Base-by-base conservation (phyloP, 2,329 filamentous ascomycete species). In the Boeremia lycopersici region DNA sequence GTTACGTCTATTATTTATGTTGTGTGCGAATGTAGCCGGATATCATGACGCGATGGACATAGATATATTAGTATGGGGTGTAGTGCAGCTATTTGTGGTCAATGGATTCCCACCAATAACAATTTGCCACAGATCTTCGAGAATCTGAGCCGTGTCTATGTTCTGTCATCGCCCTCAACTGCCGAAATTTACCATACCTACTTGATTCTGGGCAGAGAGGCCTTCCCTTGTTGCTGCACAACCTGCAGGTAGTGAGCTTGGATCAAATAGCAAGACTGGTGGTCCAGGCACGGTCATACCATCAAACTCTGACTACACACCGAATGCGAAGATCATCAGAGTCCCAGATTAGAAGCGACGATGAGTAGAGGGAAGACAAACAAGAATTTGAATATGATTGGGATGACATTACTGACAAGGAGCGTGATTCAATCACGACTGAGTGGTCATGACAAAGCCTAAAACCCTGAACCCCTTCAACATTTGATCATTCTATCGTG, bases 101-200 rank as follows among this genome's bases (percentile, higher is more conserved):
- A 1, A 10, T 29, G 9, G 29, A 31, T 35, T 40, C n/a, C 51
- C 51, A 54, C 51, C 51, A 54, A 54, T 54, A 11, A 25, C 15
- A 31, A 31, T 45, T 41, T 19, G 34, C 51, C 51, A 39, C 45
- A 13, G 34, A 36, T 40, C 39, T 49, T 29, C 45, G 25, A 11
- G 26, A 45, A 44, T 34, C 51, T 41, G 51, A 53, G 44, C 44
- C 29, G 31, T 25, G 23, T 30, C 13, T 4, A 23, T 10, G 29
- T 34, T 30, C 36, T 42, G 25, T 26, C 48, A 7, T 45, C 28
- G 34, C n/a, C 39, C 43, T 15, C 17, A 31, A 10, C 47, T 47
- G 30, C 30, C 43, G 30, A 15, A 6, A 10, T 6, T 17, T 40
- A 19, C 29, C 23, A n/a, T n/a, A n/a, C n/a, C 9, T 17, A n/a